Evolutionary conservation across 257 asterid genomes (phyloP).

Genomic region (Solanum commersonii): DNA sequence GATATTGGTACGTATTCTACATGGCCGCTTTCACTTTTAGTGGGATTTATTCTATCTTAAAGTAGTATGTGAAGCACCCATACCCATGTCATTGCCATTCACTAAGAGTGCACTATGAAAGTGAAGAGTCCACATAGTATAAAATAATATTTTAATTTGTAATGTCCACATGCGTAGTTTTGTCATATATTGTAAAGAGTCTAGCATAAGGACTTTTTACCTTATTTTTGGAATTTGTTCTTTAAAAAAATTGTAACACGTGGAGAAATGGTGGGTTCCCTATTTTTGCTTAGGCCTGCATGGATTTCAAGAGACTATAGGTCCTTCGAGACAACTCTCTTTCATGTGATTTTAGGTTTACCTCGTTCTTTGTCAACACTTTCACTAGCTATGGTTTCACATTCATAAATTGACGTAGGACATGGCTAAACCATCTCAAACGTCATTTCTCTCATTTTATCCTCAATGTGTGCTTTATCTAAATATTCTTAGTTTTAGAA

Average conservation of each 20-base stretch:
- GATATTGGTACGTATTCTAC: background rate
- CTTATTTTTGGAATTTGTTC: background rate
- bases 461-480: background rate
- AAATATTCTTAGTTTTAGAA: background rate
- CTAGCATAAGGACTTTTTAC: background rate
- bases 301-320: background rate
- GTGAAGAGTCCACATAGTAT: background rate
- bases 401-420: background rate
- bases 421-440: background rate
- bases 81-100: background rate
- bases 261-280: background rate
- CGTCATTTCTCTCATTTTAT: background rate
- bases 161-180: background rate
- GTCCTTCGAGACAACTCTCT: background rate
- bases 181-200: background rate
- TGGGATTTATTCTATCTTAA: background rate
- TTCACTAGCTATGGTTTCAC: background rate
- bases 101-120: background rate
- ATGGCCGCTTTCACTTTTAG: background rate
- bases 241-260: background rate
- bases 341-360: background rate
- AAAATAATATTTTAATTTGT: background rate
- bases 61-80: background rate
- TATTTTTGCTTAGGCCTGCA: background rate
- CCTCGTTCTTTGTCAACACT: background rate